Percentiles rank a stretch among this genome's conserved stretches.
Evolutionary conservation across 495 filamentous ascomycete species (phyloP).

Genomic region (Tuber microsphaerosporum): DNA sequence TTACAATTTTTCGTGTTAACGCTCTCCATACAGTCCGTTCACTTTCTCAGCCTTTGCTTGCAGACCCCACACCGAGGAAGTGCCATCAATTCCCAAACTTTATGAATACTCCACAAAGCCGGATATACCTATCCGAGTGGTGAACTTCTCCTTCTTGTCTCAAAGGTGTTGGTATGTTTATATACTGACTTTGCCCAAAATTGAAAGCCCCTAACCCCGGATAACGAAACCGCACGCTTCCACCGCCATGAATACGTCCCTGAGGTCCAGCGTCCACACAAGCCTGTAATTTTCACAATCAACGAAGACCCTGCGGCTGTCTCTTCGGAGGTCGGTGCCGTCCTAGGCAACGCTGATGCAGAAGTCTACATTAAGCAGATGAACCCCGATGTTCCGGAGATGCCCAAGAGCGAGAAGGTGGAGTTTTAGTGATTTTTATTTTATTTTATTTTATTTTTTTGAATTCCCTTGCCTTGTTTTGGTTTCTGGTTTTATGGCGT

Average conservation of each 20-base stretch:
- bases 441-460: neutral
- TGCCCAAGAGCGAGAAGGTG: neutral
- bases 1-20: neutral
- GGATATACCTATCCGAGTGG: neutral
- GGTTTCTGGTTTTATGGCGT: neutral
- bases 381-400: constrained; percentile 1
- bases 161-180: neutral
- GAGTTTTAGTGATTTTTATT: neutral
- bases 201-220: neutral
- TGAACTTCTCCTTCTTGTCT: neutral
- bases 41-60: neutral
- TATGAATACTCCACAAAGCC: neutral
- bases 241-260: constrained; percentile 1
- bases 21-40: neutral
- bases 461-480: neutral
- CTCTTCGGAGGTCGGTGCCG: neutral
- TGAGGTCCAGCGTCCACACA: neutral
- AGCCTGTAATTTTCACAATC: neutral
- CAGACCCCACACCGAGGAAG: neutral
- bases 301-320: neutral
- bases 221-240: neutral
- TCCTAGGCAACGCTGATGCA: neutral
- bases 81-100: neutral
- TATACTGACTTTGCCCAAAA: neutral
- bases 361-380: neutral